phyloP scores from a whole-genome alignment of 202 grass and related monocot species.

The Panicum hallii region DNA sequence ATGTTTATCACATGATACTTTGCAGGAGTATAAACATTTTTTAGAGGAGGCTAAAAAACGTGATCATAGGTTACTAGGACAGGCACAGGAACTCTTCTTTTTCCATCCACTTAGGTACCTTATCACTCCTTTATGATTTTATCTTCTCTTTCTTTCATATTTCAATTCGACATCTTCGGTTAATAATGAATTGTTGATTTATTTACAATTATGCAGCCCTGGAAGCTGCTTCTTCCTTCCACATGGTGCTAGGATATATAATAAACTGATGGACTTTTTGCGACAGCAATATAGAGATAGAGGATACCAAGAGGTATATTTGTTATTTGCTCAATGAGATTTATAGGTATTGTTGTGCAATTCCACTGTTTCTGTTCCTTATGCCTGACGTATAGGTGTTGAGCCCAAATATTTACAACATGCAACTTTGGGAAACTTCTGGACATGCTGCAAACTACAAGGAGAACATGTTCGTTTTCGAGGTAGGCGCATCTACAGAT shows the following conservation, averaged over 20 bases:
- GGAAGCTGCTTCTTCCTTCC: slow-evolving; percentile 99
- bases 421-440: slow-evolving; percentile 99
- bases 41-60: slow-evolving; percentile 99
- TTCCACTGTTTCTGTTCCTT: slow-evolving; percentile 31
- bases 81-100: slow-evolving; percentile 97
- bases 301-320: slow-evolving; percentile 89
- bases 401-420: slow-evolving; percentile 98
- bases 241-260: slow-evolving; percentile 94
- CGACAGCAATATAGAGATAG: slow-evolving; percentile 79
- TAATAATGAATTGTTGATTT: slow-evolving; percentile 11
- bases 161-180: slow-evolving; percentile 7
- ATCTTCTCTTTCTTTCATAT: background rate
- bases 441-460: slow-evolving; percentile 98
- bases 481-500: slow-evolving; percentile 58
- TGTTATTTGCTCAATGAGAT: slow-evolving; percentile 21
- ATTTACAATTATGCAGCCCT: slow-evolving; percentile 65
- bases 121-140: slow-evolving; percentile 34
- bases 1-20: slow-evolving; percentile 34
- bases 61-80: slow-evolving; percentile 89
- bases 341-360: background rate
- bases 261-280: slow-evolving; percentile 95
- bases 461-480: slow-evolving; percentile 99
- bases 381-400: slow-evolving; percentile 60
- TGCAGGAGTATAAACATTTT: slow-evolving; percentile 85
- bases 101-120: slow-evolving; percentile 96